Evolutionary conservation across 2,329 filamentous ascomycete species (phyloP), one percentile per base, ranked within the genome.

Genomic region (Fusarium agapanthi): DNA sequence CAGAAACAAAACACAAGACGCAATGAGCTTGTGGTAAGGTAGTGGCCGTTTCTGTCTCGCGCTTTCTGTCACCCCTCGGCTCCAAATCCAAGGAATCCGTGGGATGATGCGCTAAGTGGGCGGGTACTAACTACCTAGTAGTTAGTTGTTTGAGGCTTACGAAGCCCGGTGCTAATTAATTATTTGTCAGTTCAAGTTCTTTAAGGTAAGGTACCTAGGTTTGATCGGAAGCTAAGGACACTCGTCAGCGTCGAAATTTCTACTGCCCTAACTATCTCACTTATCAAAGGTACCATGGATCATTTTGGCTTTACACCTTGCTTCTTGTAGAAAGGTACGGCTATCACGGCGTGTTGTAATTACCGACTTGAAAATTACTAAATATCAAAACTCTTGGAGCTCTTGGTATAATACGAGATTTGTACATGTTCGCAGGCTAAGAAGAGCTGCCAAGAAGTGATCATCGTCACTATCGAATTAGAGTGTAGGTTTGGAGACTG

Each of bases 371-470:
- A 50, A 50, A 34, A 48, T 26, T 28, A 14, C 37, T 34, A n/a
- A 20, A 26, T 14, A 30, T 34, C 35, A 28, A 54, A 54, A 28
- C 40, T 45, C 26, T n/a, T 35, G 16, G 43, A 50, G 51, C 35
- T 55, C 54, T 50, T 51, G 26, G 34, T 51, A 51, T 10, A 41
- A 55, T 40, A 69, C 28, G 60, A 67, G 64, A 63, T 63, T 65
- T 51, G 54, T 41, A 72, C 55, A 56, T 48, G 45, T 35, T 72
- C 41, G 44, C 43, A 40, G 55, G 44, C 65, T 54, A 38, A 58
- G 53, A 56, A 50, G 58, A 65, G 71, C 51, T 16, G 71, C 71
- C 71, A 73, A 73, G 71, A 59, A 59, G 28, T 58, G 71, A 73
- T 73, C 71, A 61, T 65, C 70, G 30, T 41, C 45, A 45, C 41